Base-by-base conservation (phyloP, 108 stramenopile genomes). In the Discostella stelligeroides region DNA sequence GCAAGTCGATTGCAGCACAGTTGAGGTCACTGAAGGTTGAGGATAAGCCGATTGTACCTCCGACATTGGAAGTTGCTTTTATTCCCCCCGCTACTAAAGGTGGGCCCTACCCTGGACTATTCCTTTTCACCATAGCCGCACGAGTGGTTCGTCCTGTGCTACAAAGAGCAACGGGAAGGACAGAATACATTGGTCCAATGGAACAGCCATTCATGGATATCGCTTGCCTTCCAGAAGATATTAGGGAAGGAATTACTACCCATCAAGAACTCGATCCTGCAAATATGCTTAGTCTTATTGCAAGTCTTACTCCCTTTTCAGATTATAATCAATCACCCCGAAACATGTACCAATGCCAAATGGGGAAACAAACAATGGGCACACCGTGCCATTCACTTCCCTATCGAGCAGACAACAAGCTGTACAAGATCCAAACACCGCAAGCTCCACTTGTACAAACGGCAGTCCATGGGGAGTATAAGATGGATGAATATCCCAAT, bases 351-450 rank as follows among this genome's bases (percentile, higher is more conserved):
- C 99, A 98, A 84, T 99, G 99, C 75, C 99, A 99, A 83, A 99
- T 99, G 99, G 99, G 96, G 15, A 99, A 99, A 79, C 99, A 99
- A 70, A 99, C 99, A 7, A 98, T 99, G 98, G 99, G 99, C 21
- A 98, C 98, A 12, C 97, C 99, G 10, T 86, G 87, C 20, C 97
- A 98, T 71, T 95, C 96, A 34, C 59, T 96, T 37, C 91, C 92
- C 2, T 92, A 92, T 48, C 83, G 98, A 54, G 75, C 95, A 15
- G 99, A 99, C 75, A 98, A 96, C 82, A 99, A 99, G 70, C 54
- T 98, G 48, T 98, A 97, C 74, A 87, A 88, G 49, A 84, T 98
- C 7, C 90, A 92, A 73, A 97, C 82, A 41, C 96, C 97, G 5
- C 98, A 99, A 68, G 96, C 97, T 4, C 97, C 99, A 9, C 70